Percentiles rank a stretch among this genome's conserved stretches.
Conservation (phyloP, 2,329 filamentous ascomycete genomes). For the Cephalotrichum gorgonifer region DNA sequence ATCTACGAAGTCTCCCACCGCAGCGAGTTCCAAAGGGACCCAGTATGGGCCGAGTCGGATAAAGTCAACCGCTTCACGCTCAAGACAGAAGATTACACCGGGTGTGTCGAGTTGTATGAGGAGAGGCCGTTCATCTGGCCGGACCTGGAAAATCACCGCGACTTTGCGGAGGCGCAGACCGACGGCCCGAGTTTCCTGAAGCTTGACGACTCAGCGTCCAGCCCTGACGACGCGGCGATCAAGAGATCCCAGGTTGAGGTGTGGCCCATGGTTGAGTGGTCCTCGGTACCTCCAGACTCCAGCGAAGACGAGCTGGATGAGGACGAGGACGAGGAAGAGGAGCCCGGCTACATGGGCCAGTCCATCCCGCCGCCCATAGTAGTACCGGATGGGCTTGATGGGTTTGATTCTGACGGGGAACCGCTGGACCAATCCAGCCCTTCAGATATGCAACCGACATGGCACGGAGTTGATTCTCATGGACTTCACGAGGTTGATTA, state of each 20-base stretch:
- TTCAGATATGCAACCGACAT: no score
- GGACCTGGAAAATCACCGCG: conserved; percentile 16
- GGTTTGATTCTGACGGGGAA: no score
- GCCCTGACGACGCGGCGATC: not conserved
- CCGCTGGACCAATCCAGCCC: no score
- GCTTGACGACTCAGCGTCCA: not conserved
- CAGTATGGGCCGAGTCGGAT: conserved; percentile 22
- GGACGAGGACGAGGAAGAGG: not conserved
- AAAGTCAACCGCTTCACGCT: conserved; percentile 16
- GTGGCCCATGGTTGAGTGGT: conserved; percentile 19
- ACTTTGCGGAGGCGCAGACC: conserved; percentile 13
- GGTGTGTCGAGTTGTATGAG: conserved; percentile 14
- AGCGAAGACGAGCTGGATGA: conserved; percentile 6
- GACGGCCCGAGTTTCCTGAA: conserved; percentile 11
- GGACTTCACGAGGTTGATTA: not conserved
- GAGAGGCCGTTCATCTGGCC: conserved; percentile 22
- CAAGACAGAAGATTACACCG: conserved; percentile 15
- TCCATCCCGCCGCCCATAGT: no score
- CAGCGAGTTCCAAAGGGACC: conserved; percentile 5
- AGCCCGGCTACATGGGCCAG: no score
- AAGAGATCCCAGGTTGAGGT: conserved; percentile 9
- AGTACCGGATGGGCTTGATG: no score
- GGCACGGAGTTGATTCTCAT: no score
- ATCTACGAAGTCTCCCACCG: conserved; percentile 14
- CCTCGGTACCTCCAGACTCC: conserved; percentile 1